Evolutionary conservation across 1,139 yeast genomes (phyloP), one percentile per base, ranked within the genome.

Genomic region (Zygotorulaspora mrakii): DNA sequence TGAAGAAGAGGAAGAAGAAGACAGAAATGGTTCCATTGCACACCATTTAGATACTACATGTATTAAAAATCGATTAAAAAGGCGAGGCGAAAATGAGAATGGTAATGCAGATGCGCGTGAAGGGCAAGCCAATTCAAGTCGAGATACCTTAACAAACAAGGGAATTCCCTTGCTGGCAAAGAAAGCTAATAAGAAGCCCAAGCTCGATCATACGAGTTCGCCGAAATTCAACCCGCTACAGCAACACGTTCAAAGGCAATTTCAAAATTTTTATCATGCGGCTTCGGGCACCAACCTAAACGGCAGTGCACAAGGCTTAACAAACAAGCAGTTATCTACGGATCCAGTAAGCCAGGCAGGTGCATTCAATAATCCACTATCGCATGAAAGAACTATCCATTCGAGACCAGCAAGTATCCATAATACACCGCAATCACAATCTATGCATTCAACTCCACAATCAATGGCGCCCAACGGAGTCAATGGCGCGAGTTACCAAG

Each of bases 211-310:
- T 14, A 11, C 29, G 3, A 28, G 16, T 17, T 28, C 43, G 12
- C 48, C 50, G 23, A 39, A 46, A 24, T 50, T 50, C 40, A 49
- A 50, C 36, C 50, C 53, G 12, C 35, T 52, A 31, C 55, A 52
- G 33, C 51, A 52, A 42, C 54, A 50, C 31, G 55, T 52, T 5
- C 55, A 52, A 29, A 39, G 52, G 23, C 55, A 49, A 31, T 52
- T 52, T 29, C 55, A 52, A 32, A 50, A 51, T 28, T 37, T 52
- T 23, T 52, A 50, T 39, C 45, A 41, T 23, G 43, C 45, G 29
- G 43, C 43, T 14, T 37, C 41, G 20, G 27, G 26, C 21, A 20
- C 33, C 11, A 31, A 17, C 14, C 17, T 20, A 17, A 28, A 14
- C 12, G 9, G 21, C 7, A 14, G 21, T 14, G 31, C 31, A 9